Evolutionary conservation across 1,284 basidiomycete genomes (phyloP).

Genomic region (Rhodotorula sp.): DNA sequence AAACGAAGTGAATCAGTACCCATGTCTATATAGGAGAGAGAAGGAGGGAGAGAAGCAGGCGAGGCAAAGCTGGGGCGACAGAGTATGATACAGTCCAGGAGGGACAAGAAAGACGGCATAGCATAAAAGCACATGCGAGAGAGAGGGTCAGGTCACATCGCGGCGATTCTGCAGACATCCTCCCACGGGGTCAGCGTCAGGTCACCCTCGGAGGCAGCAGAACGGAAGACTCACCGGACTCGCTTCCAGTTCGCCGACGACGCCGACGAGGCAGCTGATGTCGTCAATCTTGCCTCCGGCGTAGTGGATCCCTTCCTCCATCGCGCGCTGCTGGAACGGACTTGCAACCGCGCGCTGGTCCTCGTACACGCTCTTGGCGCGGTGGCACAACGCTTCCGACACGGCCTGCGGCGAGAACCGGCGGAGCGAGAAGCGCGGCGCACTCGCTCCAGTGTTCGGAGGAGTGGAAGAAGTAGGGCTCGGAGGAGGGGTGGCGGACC

Average conservation of each 20-base stretch:
- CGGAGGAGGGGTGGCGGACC: conserved; percentile 13
- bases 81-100: not conserved
- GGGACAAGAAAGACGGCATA: too few species aligned
- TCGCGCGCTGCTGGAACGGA: conserved; percentile 58
- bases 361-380: conserved; percentile 56
- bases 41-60: not conserved
- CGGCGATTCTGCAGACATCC: conserved; percentile 7
- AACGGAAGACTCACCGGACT: conserved; percentile 12
- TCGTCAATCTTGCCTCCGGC: conserved; percentile 54
- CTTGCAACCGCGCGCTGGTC: conserved; percentile 54
- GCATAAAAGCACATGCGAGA: too few species aligned
- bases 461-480: conserved; percentile 15
- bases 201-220: not conserved
- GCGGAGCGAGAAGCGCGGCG: conserved; percentile 38
- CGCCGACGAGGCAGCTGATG: conserved; percentile 52
- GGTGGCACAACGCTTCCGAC: conserved; percentile 55
- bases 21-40: not conserved
- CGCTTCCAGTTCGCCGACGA: conserved; percentile 48
- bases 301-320: conserved; percentile 57
- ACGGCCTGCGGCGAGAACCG: conserved; percentile 56
- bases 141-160: conserved; percentile 3
- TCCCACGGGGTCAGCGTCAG: not conserved
- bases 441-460: not conserved
- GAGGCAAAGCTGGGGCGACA: not conserved
- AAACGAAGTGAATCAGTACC: too few species aligned